Percentiles rank a stretch among this genome's conserved stretches.
Evolutionary conservation across 495 filamentous ascomycete species (phyloP).

Genomic region (Penicillium desertorum): DNA sequence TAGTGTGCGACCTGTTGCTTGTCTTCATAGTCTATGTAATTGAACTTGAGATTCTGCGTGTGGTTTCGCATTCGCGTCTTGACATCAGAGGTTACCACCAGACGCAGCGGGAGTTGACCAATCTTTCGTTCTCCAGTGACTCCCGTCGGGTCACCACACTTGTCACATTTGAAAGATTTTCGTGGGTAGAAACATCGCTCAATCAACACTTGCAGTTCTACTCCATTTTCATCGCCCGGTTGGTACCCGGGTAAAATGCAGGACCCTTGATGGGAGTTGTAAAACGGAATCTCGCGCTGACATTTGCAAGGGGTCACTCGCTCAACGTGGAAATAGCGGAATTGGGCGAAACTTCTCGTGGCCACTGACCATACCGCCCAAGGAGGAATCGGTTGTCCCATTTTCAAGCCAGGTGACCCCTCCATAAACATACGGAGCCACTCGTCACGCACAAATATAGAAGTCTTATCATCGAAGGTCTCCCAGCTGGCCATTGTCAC

Average conservation of each 20-base stretch:
- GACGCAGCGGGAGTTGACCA: conserved; percentile 30
- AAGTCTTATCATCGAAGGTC: conserved; percentile 15
- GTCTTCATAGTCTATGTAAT: conserved; percentile 22
- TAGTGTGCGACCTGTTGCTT: conserved; percentile 24
- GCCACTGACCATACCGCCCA: conserved; percentile 25
- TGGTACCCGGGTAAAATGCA: conserved; percentile 10
- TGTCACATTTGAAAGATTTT: conserved; percentile 6
- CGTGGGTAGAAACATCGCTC: conserved; percentile 12
- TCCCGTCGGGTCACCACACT: conserved; percentile 9
- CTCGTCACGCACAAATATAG: conserved; percentile 21
- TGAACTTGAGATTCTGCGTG: conserved; percentile 31
- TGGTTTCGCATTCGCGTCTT: conserved; percentile 22
- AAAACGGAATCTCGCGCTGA: not conserved
- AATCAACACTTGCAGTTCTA: conserved; percentile 19
- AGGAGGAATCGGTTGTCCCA: conserved; percentile 11
- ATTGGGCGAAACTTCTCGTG: conserved; percentile 33
- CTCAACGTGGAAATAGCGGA: conserved; percentile 19
- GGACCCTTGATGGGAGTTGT: conserved; percentile 2
- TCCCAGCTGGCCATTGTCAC: conserved; percentile 39
- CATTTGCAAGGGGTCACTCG: conserved; percentile 11
- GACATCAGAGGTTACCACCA: conserved; percentile 25
- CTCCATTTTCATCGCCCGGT: conserved; percentile 10
- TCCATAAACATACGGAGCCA: conserved; percentile 20
- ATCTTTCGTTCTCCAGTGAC: conserved; percentile 11
- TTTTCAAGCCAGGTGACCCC: conserved; percentile 3